Base-by-base conservation (phyloP, 2,329 filamentous ascomycete species). In the Paraconiothyrium sp. region DNA sequence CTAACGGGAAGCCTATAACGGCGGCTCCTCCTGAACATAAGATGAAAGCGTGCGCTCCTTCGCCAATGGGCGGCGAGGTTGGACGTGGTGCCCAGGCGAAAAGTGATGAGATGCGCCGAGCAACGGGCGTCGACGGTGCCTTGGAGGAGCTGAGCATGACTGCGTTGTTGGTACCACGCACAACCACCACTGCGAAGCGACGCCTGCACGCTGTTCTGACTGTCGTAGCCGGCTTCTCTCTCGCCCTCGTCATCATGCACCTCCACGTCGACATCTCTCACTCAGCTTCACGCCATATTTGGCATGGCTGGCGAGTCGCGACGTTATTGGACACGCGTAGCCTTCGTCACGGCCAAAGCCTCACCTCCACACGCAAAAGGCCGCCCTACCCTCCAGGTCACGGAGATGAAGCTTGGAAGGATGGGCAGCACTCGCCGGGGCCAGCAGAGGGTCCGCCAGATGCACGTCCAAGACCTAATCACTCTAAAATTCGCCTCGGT, bases 401-500 rank as follows among this genome's bases (percentile, higher is more conserved):
- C 46, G 13, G 51, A 54, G 37, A 43, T 48, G 35, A 54, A 27
- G 13, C 50, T 41, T 30, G 39, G 27, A 44, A 54, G 51, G 24
- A 52, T 51, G 48, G 30, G 48, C 48, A 20, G 16, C 13, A 35
- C 34, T 52, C 35, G 49, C 49, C 16, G 14, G 20, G 49, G 13
- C 49, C 49, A 52, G 49, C 34, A 39, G 35, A 41, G 20, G 49
- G 49, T 27, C 49, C 49, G 49, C 27, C 27, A 30, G 27, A 52
- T 52, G 32, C 49, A 52, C 49, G 49, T 34, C 22, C 20, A 39
- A 41, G 50, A 20, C 50, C n/a, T 44, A 22, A 54, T 54, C 37
- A 44, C 51, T 30, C 51, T 46, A 55, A 46, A 34, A 55, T 55
- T 35, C 39, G 52, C 39, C 52, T 46, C 51, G 37, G 24, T 20